Conservation (phyloP, 768 basidiomycete species). For the Daedalea quercina region DNA sequence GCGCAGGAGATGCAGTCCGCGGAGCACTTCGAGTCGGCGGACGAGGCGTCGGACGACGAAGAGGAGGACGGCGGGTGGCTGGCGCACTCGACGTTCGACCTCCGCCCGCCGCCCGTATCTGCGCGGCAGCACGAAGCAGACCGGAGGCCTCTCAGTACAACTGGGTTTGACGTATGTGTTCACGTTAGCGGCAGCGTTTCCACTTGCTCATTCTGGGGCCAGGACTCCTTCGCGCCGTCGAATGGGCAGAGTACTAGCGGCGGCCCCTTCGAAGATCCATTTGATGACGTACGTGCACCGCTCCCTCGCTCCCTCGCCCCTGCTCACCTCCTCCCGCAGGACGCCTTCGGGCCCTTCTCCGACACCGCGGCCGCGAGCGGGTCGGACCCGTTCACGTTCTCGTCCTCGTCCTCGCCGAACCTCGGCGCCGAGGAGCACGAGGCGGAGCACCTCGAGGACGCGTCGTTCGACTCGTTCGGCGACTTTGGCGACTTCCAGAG, state of each 20-base stretch:
- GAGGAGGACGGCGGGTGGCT: constrained; percentile 77
- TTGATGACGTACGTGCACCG: constrained; percentile 37
- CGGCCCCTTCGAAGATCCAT: constrained; percentile 23
- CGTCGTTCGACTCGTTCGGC: constrained; percentile 55
- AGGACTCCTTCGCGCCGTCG: constrained; percentile 26
- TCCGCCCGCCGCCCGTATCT: constrained; percentile 20
- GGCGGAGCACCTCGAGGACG: constrained; percentile 35
- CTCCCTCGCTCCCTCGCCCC: background rate
- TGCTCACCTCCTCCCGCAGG: constrained; percentile 7
- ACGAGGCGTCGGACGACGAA: constrained; percentile 46
- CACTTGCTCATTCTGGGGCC: background rate
- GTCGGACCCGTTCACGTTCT: constrained; percentile 48
- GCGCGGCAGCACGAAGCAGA: constrained; percentile 18
- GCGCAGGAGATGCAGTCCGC: constrained; percentile 64
- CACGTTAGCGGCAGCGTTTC: background rate
- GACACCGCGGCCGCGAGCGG: constrained; percentile 46
- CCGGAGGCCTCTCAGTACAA: constrained; percentile 25
- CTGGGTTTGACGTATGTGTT: constrained; percentile 23
- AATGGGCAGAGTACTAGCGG: constrained; percentile 2
- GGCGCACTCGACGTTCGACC: constrained; percentile 65
- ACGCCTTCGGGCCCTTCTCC: constrained; percentile 61
- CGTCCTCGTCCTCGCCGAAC: constrained; percentile 30
- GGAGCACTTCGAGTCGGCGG: constrained; percentile 49
- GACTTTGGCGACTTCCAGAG: constrained; percentile 78
- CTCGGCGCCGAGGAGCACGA: constrained; percentile 44